These are phyloP conservation scores for Salicornia ramosissima DNA, from an alignment of 148 eudicot genomes.

Conservation along the genomic window DNA sequence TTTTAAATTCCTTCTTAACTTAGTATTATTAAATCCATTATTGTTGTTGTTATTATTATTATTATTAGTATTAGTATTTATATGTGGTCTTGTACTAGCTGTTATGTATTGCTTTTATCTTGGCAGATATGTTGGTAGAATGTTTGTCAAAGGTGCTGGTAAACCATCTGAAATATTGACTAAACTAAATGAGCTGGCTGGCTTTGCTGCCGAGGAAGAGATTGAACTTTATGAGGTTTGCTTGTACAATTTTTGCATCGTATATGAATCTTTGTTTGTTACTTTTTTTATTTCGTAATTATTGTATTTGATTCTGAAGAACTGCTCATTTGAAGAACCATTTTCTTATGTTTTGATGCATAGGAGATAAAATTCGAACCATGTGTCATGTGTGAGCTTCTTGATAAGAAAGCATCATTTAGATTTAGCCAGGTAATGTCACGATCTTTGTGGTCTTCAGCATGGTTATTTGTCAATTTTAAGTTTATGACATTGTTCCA, in stretches of 20 bases:
- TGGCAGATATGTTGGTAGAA: conserved; percentile 79
- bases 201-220: conserved; percentile 73
- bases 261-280: not conserved
- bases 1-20: too few species aligned
- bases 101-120: conserved; percentile 15
- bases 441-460: not conserved
- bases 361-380: conserved; percentile 98
- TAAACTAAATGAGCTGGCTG: conserved; percentile 75
- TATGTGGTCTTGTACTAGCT: not conserved
- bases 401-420: conserved; percentile 63
- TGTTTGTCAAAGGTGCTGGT: conserved; percentile 55
- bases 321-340: not conserved
- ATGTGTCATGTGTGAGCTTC: conserved; percentile 78
- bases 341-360: conserved; percentile 15
- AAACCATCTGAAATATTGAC: conserved; percentile 62
- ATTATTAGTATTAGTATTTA: too few species aligned
- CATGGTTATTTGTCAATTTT: not conserved
- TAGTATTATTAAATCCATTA: too few species aligned
- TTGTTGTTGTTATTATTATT: too few species aligned
- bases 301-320: not conserved
- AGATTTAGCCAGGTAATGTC: conserved; percentile 69
- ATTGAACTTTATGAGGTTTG: conserved; percentile 77
- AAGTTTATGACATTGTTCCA: not conserved
- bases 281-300: not conserved
- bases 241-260: not conserved